These are phyloP conservation scores for Claviceps pazoutovae DNA, from an alignment of 2,329 filamentous ascomycete genomes.

Conservation along the genomic window DNA sequence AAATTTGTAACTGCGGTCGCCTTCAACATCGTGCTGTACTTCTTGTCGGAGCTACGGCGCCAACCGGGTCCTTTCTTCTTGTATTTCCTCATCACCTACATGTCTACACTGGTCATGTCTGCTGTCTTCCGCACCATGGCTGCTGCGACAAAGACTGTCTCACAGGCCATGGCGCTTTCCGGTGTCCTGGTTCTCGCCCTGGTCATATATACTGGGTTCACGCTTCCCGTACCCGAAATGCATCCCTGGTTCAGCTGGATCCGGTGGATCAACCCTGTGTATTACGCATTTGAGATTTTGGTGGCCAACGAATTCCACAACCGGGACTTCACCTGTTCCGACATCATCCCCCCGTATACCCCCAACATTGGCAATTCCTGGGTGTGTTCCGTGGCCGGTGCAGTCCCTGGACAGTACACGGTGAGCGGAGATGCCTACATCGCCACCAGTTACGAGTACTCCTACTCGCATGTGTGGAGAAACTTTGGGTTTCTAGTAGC, in stretches of 20 bases:
- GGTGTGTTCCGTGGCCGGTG: conserved; percentile 39
- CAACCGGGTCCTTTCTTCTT: conserved; percentile 59
- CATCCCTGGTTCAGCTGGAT: conserved; percentile 65
- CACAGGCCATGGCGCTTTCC: conserved; percentile 39
- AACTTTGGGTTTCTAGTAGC: conserved; percentile 56
- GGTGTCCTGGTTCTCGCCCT: conserved; percentile 46
- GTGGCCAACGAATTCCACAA: conserved; percentile 60
- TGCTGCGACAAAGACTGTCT: conserved; percentile 51
- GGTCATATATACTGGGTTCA: conserved; percentile 47
- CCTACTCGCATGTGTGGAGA: conserved; percentile 45
- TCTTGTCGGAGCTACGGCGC: conserved; percentile 38
- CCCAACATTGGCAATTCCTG: conserved; percentile 30
- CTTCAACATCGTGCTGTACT: conserved; percentile 47
- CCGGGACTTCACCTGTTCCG: conserved; percentile 40
- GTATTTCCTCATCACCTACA: conserved; percentile 57
- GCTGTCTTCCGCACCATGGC: conserved; percentile 65
- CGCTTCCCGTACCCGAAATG: conserved; percentile 41
- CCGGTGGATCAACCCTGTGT: conserved; percentile 59
- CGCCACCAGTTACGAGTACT: conserved; percentile 39
- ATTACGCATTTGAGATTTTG: conserved; percentile 59
- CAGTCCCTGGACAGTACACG: conserved; percentile 35
- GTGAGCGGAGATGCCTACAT: conserved; percentile 52
- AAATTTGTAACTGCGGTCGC: conserved; percentile 35
- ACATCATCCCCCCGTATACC: conserved; percentile 32
- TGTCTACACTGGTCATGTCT: conserved; percentile 57